Evolutionary conservation across 2,329 filamentous ascomycete genomes (phyloP), one percentile per base, ranked within the genome.

Genomic region (Fusarium phyllophilum): DNA sequence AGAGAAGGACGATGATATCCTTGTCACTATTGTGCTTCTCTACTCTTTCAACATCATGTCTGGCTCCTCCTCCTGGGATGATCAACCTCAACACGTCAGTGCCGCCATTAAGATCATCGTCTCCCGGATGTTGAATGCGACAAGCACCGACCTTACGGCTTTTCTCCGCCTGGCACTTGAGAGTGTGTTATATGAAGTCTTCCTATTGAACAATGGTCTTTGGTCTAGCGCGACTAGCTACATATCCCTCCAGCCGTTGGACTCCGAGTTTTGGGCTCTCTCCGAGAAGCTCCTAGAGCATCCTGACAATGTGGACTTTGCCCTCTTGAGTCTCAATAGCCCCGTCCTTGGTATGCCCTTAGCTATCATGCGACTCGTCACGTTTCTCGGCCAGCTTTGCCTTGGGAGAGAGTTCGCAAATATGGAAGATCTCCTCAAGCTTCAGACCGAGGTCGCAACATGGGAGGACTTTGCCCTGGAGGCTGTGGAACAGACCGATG

Each of bases 291-390:
- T 55, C 11, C 3, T 55, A 2, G 24, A n/a, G 12, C 20, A 42
- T 3, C 51, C 51, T 11, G n/a, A 3, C 0, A 2, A 14, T 1
- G 1, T 31, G 11, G 51, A 55, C 3, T 31, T 31, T 4, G 2
- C 4, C 15, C 14, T 29, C 1, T 13, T 55, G 5, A 55, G 24
- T 2, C 0, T 55, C 20, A 55, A 31, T 18, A 41, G 51, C 15
- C 51, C 51, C 9, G 34, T 55, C 3, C 51, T 55, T 5, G 51
- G 51, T 31, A 55, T 42, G 10, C 51, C 51, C 11, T n/a, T 41
- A 1, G 14, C 34, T 2, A 15, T 55, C 6, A 41, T 55, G 51
- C 24, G 51, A 13, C 51, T 41, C 34, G 26, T 20, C 20, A 55
- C 36, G 6, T 8, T 31, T n/a, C 36, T 55, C 8, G 51, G 51